Evolutionary conservation across 1,284 basidiomycete species (phyloP).

Genomic region (Apiotrichum laibachii): DNA sequence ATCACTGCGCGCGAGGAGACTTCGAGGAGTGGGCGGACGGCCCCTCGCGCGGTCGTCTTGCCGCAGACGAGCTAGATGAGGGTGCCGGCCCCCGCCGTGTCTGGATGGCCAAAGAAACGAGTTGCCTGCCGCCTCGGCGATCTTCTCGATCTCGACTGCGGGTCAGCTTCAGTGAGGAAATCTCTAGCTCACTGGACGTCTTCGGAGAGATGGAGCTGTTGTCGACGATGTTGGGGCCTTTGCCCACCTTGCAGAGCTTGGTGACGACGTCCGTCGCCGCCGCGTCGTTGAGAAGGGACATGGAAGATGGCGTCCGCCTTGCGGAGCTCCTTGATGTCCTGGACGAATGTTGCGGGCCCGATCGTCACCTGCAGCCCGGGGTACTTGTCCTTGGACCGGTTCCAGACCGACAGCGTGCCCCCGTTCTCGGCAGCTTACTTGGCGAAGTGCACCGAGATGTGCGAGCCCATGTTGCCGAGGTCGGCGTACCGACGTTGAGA

Average conservation of each 20-base stretch:
- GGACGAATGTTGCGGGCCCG: conserved; percentile 17
- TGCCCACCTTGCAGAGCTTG: conserved; percentile 13
- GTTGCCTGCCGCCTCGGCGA: conserved; percentile 22
- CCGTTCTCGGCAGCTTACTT: conserved; percentile 21
- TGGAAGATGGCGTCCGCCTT: conserved; percentile 28
- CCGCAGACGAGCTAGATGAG: conserved; percentile 35
- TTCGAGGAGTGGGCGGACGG: conserved; percentile 25
- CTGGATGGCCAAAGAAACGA: conserved; percentile 40
- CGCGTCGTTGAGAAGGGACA: conserved; percentile 36
- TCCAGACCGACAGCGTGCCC: conserved; percentile 31
- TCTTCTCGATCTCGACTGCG: conserved; percentile 30
- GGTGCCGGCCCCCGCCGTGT: conserved; percentile 30
- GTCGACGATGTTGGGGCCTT: conserved; percentile 34
- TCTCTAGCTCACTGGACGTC: conserved; percentile 30
- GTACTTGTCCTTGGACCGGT: conserved; percentile 37
- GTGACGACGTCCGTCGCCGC: conserved; percentile 29
- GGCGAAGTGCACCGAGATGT: conserved; percentile 32
- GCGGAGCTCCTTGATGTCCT: conserved; percentile 24
- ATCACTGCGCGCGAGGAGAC: conserved; percentile 26
- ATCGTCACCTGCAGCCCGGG: conserved; percentile 16
- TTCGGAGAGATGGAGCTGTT: conserved; percentile 33
- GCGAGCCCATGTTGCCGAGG: conserved; percentile 38
- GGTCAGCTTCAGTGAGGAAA: background rate
- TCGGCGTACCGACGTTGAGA: conserved; percentile 33
- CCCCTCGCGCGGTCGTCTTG: conserved; percentile 17